phyloP scores from a whole-genome alignment of 352 stramenopile species.

The Hyphochytrium catenoides region DNA sequence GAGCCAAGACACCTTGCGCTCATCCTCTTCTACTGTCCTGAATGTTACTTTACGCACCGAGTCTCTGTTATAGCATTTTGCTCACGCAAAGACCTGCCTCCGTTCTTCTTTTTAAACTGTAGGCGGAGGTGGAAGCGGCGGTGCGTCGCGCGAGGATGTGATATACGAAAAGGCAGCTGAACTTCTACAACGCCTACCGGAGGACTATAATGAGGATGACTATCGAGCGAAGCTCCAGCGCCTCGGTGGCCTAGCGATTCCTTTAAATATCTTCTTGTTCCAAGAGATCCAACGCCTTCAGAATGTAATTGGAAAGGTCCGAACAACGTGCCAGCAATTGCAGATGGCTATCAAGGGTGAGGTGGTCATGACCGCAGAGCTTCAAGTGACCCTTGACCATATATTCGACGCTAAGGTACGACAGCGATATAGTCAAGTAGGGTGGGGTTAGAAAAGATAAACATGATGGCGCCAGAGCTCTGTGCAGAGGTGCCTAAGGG shows the following conservation, averaged over 20 bases:
- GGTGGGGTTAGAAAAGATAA: too few species aligned
- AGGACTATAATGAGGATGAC: constrained; percentile 92
- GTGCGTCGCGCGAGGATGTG: constrained; percentile 78
- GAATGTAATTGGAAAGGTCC: constrained; percentile 82
- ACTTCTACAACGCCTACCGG: constrained; percentile 73
- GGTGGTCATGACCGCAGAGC: constrained; percentile 90
- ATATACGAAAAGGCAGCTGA: constrained; percentile 87
- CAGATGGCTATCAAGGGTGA: constrained; percentile 93
- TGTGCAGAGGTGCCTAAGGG: too few species aligned
- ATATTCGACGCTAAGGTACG: constrained; percentile 89
- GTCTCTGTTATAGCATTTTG: too few species aligned
- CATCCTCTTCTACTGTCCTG: too few species aligned
- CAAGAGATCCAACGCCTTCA: constrained; percentile 94
- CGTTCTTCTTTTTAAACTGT: too few species aligned
- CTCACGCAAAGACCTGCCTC: too few species aligned
- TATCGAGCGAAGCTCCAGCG: constrained; percentile 93
- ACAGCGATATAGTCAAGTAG: too few species aligned
- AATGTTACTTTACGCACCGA: too few species aligned
- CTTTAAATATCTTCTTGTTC: constrained; percentile 96
- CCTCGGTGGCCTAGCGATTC: constrained; percentile 77
- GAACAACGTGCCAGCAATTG: constrained; percentile 79
- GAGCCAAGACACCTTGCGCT: too few species aligned
- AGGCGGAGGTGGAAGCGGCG: constrained; percentile 46
- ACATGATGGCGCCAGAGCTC: too few species aligned
- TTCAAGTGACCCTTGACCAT: constrained; percentile 78